Evolutionary conservation across 192 early-diverging fungal species (phyloP), one percentile per base, ranked within the genome.

Genomic region (Backusella psychrophila): DNA sequence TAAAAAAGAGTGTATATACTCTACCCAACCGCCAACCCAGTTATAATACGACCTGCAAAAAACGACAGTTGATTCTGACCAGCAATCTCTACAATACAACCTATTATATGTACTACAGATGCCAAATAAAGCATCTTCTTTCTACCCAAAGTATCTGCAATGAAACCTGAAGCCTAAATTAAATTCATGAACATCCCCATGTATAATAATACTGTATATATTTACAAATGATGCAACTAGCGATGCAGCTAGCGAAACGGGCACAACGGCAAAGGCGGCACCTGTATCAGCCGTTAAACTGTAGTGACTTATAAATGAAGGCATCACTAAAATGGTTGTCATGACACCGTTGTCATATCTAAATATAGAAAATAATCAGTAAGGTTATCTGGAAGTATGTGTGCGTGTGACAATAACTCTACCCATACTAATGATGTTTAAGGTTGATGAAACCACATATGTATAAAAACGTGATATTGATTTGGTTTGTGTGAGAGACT

Each of bases 151-250:
- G 11, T 23, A 69, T 81, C 80, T 17, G 91, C 87, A 6, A 93
- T 78, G 75, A 85, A 85, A 38, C 91, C 92, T 1, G 90, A 87
- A n/a, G 76, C 35, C 35, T 94, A 78, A 12, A 91, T 87, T 0
- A 89, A 89, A 49, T 49, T 6, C 46, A 49, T 49, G 19, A 49
- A 49, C 17, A 49, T 6, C 7, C 21, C 14, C 90, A 12, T 88
- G 82, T 2, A 87, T 87, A 86, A 63, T 7, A 1, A 35, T 26
- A 38, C 31, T 71, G 2, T 63, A 52, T 72, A 72, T 72, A 29
- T 21, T 26, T 39, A 63, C 53, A 38, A 74, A 38, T 2, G 36
- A 63, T 26, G 56, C 53, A 36, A 74, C 17, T 31, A 26, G 21
- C 6, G 53, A 59, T 29, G 56, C 65, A 8, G 66, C 65, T 33